Evolutionary conservation across 108 stramenopile genomes (phyloP), one percentile per base, ranked within the genome.

Genomic region (Fragilaria crotonensis): DNA sequence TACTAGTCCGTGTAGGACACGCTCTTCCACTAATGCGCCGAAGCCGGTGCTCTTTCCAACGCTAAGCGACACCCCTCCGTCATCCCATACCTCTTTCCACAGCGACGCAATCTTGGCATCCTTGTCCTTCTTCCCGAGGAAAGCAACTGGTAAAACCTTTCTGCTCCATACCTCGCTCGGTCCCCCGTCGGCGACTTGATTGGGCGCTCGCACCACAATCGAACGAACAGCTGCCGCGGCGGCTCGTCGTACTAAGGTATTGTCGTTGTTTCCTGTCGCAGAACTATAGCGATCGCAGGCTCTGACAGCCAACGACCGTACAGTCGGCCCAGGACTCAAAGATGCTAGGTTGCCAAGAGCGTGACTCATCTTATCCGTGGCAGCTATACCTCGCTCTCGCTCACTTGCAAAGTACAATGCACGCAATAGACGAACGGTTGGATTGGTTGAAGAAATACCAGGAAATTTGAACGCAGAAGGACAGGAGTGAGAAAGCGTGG

Each of bases 81-180:
- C 91, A n/a, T 93, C 84, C 87, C 88, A 93, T 25, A 90, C 85
- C 19, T 90, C 85, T 54, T 70, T 72, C 85, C 83, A 89, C 5
- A 83, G 52, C 19, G 73, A 66, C 30, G 79, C 57, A 30, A 83
- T 75, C 45, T 70, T 80, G 21, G 60, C 29, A 56, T 93, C 86
- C 5, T 66, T 45, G 58, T 93, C 91, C 54, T 83, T 75, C 62
- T 63, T 71, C 7, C 91, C 91, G 25, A 93, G 48, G 56, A 75
- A 93, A 3, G 84, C 78, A 23, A 81, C 63, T 1, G 91, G 91
- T 5, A 93, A 59, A 0, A 93, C 77, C 30, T 64, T 61, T 18
- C 66, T 77, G 33, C 67, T 48, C 87, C 87, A 93, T 7, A 93
- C 48, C 67, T 93, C 84, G 19, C 50, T 62, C 26, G 73, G 60